Conservation (phyloP, 2,329 filamentous ascomycete genomes). For the Fusarium odoratissimum region DNA sequence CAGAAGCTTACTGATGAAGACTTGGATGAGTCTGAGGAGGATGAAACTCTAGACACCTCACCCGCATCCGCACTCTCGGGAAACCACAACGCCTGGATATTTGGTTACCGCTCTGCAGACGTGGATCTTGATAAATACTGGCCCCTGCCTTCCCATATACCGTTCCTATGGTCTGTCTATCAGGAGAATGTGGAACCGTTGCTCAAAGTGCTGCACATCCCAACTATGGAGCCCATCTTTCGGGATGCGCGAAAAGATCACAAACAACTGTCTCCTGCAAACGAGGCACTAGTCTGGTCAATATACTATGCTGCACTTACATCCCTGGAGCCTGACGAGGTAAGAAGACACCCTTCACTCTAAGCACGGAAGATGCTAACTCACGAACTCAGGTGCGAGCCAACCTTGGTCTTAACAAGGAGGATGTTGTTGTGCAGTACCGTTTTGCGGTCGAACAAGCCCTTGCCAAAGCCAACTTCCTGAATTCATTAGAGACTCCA, state of each 20-base stretch:
- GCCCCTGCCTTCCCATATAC: constrained; percentile 73
- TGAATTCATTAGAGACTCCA: constrained; percentile 66
- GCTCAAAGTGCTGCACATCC: constrained; percentile 77
- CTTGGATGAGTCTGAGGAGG: constrained; percentile 67
- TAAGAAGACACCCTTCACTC: constrained; percentile 40
- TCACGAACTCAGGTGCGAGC: constrained; percentile 41
- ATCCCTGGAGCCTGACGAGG: constrained; percentile 71
- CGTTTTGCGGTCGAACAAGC: constrained; percentile 67
- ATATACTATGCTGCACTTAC: constrained; percentile 70
- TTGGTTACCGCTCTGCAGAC: constrained; percentile 78
- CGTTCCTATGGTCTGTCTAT: constrained; percentile 76
- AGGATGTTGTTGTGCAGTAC: constrained; percentile 59
- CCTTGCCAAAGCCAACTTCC: constrained; percentile 67
- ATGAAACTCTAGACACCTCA: constrained; percentile 64
- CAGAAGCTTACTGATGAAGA: constrained; percentile 59
- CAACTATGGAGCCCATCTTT: constrained; percentile 71
- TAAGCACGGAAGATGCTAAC: constrained; percentile 1
- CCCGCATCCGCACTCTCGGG: constrained; percentile 49
- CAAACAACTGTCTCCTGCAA: constrained; percentile 64
- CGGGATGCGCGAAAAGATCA: constrained; percentile 70
- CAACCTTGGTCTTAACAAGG: constrained; percentile 58
- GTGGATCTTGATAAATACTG: constrained; percentile 74
- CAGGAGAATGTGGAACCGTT: constrained; percentile 80
- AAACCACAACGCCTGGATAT: constrained; percentile 77
- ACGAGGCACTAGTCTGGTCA: constrained; percentile 73